Base-by-base conservation (phyloP, 352 stramenopile species). In the Pythium brachiatum region DNA sequence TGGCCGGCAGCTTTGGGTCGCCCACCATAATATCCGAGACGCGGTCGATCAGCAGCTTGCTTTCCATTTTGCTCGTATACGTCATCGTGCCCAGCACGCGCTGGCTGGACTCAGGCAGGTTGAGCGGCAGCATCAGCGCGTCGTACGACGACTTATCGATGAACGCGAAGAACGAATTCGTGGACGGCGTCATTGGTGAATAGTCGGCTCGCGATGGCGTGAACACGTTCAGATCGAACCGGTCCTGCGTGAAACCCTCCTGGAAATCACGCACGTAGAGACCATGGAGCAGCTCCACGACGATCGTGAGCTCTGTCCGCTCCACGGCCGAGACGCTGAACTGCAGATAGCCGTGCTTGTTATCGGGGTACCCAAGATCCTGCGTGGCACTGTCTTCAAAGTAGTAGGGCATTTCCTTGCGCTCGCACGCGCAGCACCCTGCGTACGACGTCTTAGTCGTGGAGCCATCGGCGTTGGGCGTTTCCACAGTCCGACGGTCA, bases 301-400 rank as follows among this genome's bases (percentile, higher is more conserved):
- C 83, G 36, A 98, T 73, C 1, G 92, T 97, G 16, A 99, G 41
- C 39, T 98, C 78, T 0, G 92, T 79, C 31, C 82, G 65, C 36
- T 81, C 80, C 7, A 98, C 58, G 0, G 90, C 88, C 20, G 79
- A 68, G 34, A 99, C 77, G 43, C 79, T 89, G 48, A 98, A 86
- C 69, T 98, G 95, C 13, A 99, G 63, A 36, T 96, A 84, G 0
- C 78, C 79, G 74, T 99, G 96, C 69, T 98, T 99, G 72, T 98
- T 95, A 64, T 99, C 96, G 1, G 88, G 87, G 60, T 88, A 98
- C 8, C 95, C 93, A 44, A 84, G 68, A 32, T 95, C 76, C 20
- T 53, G 46, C 1, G 57, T 47, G 21, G 60, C 20, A 20, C 76
- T 82, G 43, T 87, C 73, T 23, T 88, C 72, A 63, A 99, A 98